These are phyloP conservation scores for Ceratobasidium sp. DNA, from an alignment of 1,284 basidiomycete genomes.

Conservation along the genomic window DNA sequence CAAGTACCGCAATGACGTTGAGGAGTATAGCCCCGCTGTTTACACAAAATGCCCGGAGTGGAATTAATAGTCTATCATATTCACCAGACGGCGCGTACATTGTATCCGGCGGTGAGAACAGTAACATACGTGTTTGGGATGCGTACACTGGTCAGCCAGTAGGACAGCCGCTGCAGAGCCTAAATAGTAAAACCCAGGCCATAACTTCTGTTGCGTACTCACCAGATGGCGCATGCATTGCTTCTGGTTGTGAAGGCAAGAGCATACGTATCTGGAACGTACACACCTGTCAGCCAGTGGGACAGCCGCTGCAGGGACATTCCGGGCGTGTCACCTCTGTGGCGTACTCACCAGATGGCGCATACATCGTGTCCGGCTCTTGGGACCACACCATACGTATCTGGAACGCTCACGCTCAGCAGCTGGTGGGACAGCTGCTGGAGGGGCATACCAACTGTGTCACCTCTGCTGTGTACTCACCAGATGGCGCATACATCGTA, in stretches of 20 bases:
- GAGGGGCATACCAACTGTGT: neutral
- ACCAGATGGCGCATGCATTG: constrained; percentile 32
- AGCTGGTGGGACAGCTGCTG: neutral
- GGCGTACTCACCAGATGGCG: neutral
- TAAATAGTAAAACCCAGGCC: no score
- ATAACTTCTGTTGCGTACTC: constrained; percentile 40
- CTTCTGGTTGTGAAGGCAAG: constrained; percentile 42
- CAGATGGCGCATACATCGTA: neutral
- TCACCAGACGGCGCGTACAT: no score
- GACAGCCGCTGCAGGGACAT: no score
- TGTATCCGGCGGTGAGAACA: no score
- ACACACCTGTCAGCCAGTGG: no score
- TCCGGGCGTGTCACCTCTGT: no score
- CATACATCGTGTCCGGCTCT: neutral
- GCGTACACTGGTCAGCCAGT: no score
- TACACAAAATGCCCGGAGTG: no score
- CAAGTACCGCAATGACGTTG: neutral
- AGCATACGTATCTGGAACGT: constrained; percentile 45
- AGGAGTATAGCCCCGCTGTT: neutral
- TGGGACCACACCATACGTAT: neutral
- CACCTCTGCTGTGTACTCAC: neutral
- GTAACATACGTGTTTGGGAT: no score
- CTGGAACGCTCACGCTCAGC: neutral
- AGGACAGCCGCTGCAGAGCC: neutral
- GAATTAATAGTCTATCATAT: no score